phyloP scores from a whole-genome alignment of 2,329 filamentous ascomycete species.

The Trichophaea hybrida region DNA sequence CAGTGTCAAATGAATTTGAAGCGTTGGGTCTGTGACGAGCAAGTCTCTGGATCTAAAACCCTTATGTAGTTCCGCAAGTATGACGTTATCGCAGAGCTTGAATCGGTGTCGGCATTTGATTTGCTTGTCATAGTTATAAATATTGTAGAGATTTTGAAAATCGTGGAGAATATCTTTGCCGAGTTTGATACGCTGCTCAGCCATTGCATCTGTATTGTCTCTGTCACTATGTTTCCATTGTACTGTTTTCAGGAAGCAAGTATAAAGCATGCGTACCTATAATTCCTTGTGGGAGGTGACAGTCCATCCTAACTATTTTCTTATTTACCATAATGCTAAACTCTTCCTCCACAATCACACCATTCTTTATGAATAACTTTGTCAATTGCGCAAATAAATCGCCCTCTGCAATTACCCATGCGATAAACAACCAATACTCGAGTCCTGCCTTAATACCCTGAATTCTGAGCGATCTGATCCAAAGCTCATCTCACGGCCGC shows the following conservation, averaged over 20 bases:
- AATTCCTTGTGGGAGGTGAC: slow-evolving; percentile 3
- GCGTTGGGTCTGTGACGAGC: too few species aligned
- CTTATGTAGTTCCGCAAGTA: slow-evolving; percentile 4
- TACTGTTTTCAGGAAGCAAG: neutral
- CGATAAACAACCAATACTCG: slow-evolving; percentile 14
- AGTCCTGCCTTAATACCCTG: neutral
- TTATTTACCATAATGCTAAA: neutral
- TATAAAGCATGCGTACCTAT: neutral
- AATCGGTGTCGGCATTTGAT: neutral
- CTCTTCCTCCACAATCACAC: neutral
- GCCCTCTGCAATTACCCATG: slow-evolving; percentile 12
- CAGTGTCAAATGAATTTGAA: too few species aligned
- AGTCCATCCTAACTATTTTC: neutral
- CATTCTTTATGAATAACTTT: neutral
- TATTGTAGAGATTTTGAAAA: neutral
- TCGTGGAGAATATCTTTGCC: neutral
- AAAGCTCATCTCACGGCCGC: slow-evolving; percentile 12
- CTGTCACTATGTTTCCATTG: neutral
- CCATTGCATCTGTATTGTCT: neutral
- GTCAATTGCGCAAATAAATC: neutral
- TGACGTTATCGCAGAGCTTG: slow-evolving; percentile 1
- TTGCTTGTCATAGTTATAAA: neutral
- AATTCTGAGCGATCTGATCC: slow-evolving; percentile 4
- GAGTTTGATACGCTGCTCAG: neutral
- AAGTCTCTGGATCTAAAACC: neutral